Conservation (phyloP, 306 rosid genomes). For the Erythrophleum fordii region DNA sequence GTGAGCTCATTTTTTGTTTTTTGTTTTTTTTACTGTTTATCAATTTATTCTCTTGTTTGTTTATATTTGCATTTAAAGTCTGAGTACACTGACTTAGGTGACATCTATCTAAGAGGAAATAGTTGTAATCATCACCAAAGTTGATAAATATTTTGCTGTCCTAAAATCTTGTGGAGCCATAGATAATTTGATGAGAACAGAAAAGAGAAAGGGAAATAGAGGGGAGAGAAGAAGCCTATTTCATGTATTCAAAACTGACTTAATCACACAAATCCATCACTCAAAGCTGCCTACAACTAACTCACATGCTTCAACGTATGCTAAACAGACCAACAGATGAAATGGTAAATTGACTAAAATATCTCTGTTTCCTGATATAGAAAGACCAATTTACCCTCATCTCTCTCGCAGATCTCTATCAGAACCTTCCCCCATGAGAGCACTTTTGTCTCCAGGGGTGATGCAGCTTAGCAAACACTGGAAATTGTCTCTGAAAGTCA, state of each 20-base stretch:
- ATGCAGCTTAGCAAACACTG: too few relatives aligned
- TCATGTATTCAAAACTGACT: neutral
- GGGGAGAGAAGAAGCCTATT: neutral
- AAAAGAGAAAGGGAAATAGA: neutral
- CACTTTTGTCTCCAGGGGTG: neutral
- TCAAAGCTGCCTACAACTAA: neutral
- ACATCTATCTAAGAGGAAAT: neutral
- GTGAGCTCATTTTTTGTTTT: slow-evolving; percentile 46
- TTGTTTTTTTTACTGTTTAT: neutral
- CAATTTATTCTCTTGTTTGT: neutral
- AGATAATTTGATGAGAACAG: neutral
- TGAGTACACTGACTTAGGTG: neutral
- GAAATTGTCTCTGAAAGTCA: too few relatives aligned
- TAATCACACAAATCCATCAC: neutral
- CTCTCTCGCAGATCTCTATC: neutral
- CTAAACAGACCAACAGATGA: neutral
- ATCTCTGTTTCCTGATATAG: neutral
- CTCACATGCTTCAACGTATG: neutral
- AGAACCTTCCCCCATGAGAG: neutral
- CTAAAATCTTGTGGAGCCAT: neutral
- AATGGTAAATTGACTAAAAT: neutral
- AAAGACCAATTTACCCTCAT: neutral
- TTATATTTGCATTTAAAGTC: neutral
- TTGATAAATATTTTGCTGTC: neutral
- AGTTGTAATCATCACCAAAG: neutral